These are phyloP conservation scores for Coffea canephora DNA, from an alignment of 257 asterid genomes.

Conservation along the genomic window DNA sequence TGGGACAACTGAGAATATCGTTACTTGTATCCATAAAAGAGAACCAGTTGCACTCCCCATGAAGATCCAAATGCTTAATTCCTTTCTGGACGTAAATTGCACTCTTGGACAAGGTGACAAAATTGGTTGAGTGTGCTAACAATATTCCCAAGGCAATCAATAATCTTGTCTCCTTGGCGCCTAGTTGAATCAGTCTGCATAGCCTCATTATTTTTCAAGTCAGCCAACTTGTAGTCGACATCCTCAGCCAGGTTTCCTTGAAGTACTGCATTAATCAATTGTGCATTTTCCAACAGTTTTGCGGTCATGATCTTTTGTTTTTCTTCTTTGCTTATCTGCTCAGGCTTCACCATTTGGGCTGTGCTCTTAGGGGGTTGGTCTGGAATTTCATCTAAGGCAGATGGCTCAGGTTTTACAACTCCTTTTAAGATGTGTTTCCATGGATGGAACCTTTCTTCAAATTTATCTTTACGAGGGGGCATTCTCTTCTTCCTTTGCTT, in stretches of 20 bases:
- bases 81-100: conserved; percentile 12
- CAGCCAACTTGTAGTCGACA: conserved; percentile 39
- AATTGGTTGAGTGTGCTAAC: conserved; percentile 57
- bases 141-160: conserved; percentile 55
- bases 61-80: conserved; percentile 1
- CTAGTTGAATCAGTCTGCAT: conserved; percentile 44
- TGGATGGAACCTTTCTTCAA: conserved; percentile 48
- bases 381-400: conserved; percentile 23
- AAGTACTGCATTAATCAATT: conserved; percentile 47
- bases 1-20: not conserved
- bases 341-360: conserved; percentile 7
- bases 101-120: conserved; percentile 45
- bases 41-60: not conserved
- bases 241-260: conserved; percentile 53
- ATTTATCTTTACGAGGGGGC: conserved; percentile 48
- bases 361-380: conserved; percentile 1
- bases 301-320: conserved; percentile 49
- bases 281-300: conserved; percentile 47
- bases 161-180: conserved; percentile 64
- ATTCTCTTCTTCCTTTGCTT: conserved; percentile 53
- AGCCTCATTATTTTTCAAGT: conserved; percentile 46
- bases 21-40: not conserved
- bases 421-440: conserved; percentile 61
- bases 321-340: conserved; percentile 27
- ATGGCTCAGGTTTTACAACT: conserved; percentile 43